Percentiles rank a stretch among this genome's conserved stretches.
phyloP scores from a whole-genome alignment of 495 filamentous ascomycete genomes.

The Aspergillus mulundensis region DNA sequence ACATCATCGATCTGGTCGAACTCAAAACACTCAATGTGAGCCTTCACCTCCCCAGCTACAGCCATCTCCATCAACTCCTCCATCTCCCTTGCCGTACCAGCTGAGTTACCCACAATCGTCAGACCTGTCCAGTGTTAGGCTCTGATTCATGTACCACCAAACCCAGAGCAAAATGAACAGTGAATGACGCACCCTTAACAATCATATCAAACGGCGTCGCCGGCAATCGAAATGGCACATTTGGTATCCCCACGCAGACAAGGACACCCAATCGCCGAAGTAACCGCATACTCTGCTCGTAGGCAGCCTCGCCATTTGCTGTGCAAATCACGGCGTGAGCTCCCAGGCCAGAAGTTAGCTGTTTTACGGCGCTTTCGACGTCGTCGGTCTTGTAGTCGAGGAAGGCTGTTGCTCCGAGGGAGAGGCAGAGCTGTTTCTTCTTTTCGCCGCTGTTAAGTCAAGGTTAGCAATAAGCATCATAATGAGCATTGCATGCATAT shows the following conservation, averaged over 20 bases:
- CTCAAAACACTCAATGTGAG: slow-evolving; percentile 38
- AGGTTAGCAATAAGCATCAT: no score
- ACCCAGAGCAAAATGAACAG: background rate
- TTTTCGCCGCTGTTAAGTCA: slow-evolving; percentile 29
- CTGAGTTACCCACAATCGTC: slow-evolving; percentile 40
- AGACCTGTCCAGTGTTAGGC: slow-evolving; percentile 23
- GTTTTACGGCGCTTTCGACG: slow-evolving; percentile 31
- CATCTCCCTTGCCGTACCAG: slow-evolving; percentile 38
- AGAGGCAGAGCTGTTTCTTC: slow-evolving; percentile 38
- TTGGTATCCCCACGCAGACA: slow-evolving; percentile 44
- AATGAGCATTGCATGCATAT: background rate
- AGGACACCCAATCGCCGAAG: slow-evolving; percentile 38
- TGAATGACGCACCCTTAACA: slow-evolving; percentile 26
- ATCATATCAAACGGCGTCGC: slow-evolving; percentile 45
- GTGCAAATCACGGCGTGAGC: slow-evolving; percentile 45
- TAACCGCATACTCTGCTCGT: slow-evolving; percentile 37
- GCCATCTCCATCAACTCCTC: slow-evolving; percentile 39
- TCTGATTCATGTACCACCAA: background rate
- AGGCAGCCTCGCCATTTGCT: slow-evolving; percentile 37
- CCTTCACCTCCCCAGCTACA: slow-evolving; percentile 33
- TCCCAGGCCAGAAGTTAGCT: slow-evolving; percentile 33
- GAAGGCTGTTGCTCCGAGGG: slow-evolving; percentile 35
- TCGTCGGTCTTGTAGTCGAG: slow-evolving; percentile 38
- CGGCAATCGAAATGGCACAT: slow-evolving; percentile 32
- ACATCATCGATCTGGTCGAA: slow-evolving; percentile 39